Conservation (phyloP, 331 rosid genomes). For the Dryas integrifolia region DNA sequence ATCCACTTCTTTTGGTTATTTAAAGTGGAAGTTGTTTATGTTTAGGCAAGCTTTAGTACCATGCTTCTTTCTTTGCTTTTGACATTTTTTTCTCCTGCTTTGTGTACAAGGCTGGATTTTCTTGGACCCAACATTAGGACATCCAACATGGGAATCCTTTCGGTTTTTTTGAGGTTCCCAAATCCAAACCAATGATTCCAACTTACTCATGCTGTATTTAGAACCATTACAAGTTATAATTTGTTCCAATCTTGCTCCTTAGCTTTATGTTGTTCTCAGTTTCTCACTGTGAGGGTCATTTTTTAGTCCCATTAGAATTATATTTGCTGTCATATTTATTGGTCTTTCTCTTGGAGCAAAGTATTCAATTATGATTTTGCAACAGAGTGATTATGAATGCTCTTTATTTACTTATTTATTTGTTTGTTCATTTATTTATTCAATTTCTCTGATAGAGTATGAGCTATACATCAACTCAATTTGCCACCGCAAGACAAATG, state of each 20-base stretch:
- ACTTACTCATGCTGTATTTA: neutral
- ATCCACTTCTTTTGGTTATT: constrained; percentile 20
- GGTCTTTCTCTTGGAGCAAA: constrained; percentile 10
- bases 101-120: neutral
- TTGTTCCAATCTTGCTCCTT: neutral
- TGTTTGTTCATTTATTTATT: neutral
- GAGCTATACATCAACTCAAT: constrained; percentile 56
- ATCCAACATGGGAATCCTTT: constrained; percentile 6
- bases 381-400: neutral
- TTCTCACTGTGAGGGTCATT: constrained; percentile 1
- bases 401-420: neutral
- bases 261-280: neutral
- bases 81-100: neutral
- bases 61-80: constrained; percentile 4
- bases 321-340: neutral
- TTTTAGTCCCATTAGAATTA: neutral
- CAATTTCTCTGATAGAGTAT: constrained; percentile 26
- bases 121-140: constrained; percentile 4
- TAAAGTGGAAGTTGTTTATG: constrained; percentile 1
- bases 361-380: neutral
- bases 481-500: constrained; percentile 47
- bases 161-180: neutral
- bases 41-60: neutral
- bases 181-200: neutral
- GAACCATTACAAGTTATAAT: too few species aligned